phyloP scores from a whole-genome alignment of 768 basidiomycete species.

The Macrolepiota albuminosa region DNA sequence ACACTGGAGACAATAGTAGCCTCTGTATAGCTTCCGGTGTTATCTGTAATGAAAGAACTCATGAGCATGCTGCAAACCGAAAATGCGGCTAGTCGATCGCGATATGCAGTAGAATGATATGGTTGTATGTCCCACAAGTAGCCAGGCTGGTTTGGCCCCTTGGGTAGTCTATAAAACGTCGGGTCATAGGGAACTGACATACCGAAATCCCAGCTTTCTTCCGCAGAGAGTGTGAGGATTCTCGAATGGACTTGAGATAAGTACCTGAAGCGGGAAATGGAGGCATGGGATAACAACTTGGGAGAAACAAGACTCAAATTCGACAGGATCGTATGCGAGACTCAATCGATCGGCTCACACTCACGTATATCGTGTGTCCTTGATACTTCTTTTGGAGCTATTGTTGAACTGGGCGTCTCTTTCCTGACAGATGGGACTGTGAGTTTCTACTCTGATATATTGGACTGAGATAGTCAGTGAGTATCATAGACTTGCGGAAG shows the following conservation, averaged over 20 bases:
- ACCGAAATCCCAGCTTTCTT: conserved; percentile 48
- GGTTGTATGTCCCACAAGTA: background rate
- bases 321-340: background rate
- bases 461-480: background rate
- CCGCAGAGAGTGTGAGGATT: conserved; percentile 47
- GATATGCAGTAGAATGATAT: background rate
- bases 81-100: background rate
- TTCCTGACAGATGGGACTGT: background rate
- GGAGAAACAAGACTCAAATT: background rate
- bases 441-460: background rate
- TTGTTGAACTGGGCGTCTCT: background rate
- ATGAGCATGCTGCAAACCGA: background rate
- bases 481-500: background rate
- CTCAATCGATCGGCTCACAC: background rate
- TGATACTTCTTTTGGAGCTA: background rate
- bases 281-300: conserved; percentile 7
- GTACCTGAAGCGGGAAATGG: conserved; percentile 41
- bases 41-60: conserved; percentile 39
- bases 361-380: background rate
- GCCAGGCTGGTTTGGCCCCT: background rate
- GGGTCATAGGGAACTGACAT: conserved; percentile 20
- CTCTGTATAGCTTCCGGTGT: conserved; percentile 49
- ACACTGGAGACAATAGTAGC: conserved; percentile 60
- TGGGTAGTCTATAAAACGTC: background rate
- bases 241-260: conserved; percentile 48